A percentile compares a stretch with the other conserved stretches of the same genome.
Conservation (phyloP, 2,329 filamentous ascomycete species). For the Septoria linicola region DNA sequence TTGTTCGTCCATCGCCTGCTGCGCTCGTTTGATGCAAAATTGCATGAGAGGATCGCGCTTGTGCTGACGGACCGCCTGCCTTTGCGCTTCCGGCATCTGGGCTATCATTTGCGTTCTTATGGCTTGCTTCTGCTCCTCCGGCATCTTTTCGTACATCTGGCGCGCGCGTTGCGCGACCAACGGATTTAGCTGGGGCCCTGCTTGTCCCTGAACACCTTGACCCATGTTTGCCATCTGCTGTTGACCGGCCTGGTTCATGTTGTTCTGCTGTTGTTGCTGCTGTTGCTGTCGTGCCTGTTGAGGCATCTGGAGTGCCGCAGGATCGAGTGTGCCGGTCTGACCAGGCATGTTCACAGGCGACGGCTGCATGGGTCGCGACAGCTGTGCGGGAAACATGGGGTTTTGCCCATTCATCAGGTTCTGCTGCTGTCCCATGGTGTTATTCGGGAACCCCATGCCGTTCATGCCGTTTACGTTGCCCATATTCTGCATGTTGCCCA, state of each 20-base stretch:
- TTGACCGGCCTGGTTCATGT: slow-evolving; percentile 20
- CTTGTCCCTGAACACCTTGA: slow-evolving; percentile 17
- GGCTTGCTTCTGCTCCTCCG: slow-evolving; percentile 29
- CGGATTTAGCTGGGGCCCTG: slow-evolving; percentile 10
- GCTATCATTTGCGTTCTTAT: slow-evolving; percentile 27
- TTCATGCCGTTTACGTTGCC: slow-evolving; percentile 28
- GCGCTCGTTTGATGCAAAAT: slow-evolving; percentile 25
- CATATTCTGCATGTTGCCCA: slow-evolving; percentile 35
- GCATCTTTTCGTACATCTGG: slow-evolving; percentile 24
- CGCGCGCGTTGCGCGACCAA: slow-evolving; percentile 25
- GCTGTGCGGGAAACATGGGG: slow-evolving; percentile 28
- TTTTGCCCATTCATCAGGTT: slow-evolving; percentile 31
- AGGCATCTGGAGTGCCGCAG: slow-evolving; percentile 29
- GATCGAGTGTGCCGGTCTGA: slow-evolving; percentile 27
- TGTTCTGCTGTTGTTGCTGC: slow-evolving; percentile 31
- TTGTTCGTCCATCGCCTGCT: slow-evolving; percentile 13
- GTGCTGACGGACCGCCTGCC: slow-evolving; percentile 16
- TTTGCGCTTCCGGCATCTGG: slow-evolving; percentile 25
- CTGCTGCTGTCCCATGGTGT: slow-evolving; percentile 20
- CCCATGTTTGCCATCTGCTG: slow-evolving; percentile 21
- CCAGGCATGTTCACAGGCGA: slow-evolving; percentile 29
- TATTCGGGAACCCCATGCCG: slow-evolving; percentile 24
- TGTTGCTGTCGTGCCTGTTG: slow-evolving; percentile 28
- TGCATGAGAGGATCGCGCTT: slow-evolving; percentile 30
- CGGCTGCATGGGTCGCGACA: slow-evolving; percentile 34